Evolutionary conservation across 768 basidiomycete species (phyloP), one percentile per base, ranked within the genome.

Genomic region (Gymnopilus junonius): DNA sequence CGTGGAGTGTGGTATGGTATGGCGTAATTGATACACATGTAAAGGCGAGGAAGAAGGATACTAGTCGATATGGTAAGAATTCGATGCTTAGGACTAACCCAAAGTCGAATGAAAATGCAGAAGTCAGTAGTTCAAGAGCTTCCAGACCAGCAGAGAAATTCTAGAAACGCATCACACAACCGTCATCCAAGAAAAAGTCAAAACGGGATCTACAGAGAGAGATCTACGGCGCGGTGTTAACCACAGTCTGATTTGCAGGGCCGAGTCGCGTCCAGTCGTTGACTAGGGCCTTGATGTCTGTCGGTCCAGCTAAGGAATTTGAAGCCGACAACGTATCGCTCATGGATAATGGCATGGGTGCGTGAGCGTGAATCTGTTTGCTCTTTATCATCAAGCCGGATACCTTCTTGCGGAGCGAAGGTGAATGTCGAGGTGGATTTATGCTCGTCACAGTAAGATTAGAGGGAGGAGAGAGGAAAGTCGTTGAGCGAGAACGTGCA

Each of bases 171-270:
- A 31, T 14, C 27, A 27, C 32, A 14, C 48, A 20, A 51, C 48
- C 48, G 17, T 32, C 29, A 31, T 31, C 32, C 15, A 14, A 20
- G 15, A 15, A 21, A 17, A 15, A 48, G 25, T 15, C 8, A 10
- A 48, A 21, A 51, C 3, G 15, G 10, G 32, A 39, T 34, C 29
- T 53, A 45, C 23, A 54, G 40, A 31, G 27, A 31, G 55, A 54
- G 23, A 11, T 53, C 21, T 31, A 39, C 2, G 64, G n/a, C 21
- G 43, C 10, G 12, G 40, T 46, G 23, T 63, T 80, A 53, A 82
- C 77, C 55, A 75, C 72, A 17, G 87, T 89, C 72, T 83, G 77
- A 66, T 87, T 87, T 37, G 87, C 88, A 8, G 89, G 87, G 4
- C 89, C 87, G 7, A 78, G 71, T 8, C 74, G 71, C 1, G 83